Evolutionary conservation across 1,284 basidiomycete genomes (phyloP).

Genomic region (Ceratobasidium sp.): DNA sequence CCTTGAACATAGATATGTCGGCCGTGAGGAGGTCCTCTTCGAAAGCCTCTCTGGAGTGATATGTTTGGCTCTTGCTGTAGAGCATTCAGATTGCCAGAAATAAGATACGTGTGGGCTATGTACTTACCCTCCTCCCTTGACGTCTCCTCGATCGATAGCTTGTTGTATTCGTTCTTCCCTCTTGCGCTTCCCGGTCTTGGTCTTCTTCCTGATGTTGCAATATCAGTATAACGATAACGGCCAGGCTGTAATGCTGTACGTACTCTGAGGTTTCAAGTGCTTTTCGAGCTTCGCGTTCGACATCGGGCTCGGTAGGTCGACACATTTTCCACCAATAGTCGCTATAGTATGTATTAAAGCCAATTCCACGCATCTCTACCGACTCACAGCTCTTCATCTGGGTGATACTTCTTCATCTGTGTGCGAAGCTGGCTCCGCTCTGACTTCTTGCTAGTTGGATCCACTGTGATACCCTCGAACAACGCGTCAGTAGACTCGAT

Average conservation of each 20-base stretch:
- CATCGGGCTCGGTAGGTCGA: not conserved
- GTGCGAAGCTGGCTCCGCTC: not conserved
- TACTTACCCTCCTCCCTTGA: not conserved
- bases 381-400: slow-evolving; percentile 12
- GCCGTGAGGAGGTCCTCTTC: not conserved
- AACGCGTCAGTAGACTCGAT: no score
- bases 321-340: not conserved
- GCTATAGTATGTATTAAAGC: not conserved
- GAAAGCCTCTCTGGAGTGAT: not conserved
- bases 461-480: no score
- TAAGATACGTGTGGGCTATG: not conserved
- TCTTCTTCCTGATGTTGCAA: not conserved
- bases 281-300: not conserved
- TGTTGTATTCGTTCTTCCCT: not conserved
- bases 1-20: not conserved
- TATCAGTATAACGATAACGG: no score
- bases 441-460: no score
- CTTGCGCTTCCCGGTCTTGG: not conserved
- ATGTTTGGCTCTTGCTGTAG: not conserved
- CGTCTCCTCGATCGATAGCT: not conserved
- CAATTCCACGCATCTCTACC: not conserved
- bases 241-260: no score
- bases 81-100: not conserved
- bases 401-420: not conserved
- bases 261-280: not conserved